These are phyloP conservation scores for Monilinia fructicola DNA, from an alignment of 2,329 filamentous ascomycete species.

Conservation along the genomic window DNA sequence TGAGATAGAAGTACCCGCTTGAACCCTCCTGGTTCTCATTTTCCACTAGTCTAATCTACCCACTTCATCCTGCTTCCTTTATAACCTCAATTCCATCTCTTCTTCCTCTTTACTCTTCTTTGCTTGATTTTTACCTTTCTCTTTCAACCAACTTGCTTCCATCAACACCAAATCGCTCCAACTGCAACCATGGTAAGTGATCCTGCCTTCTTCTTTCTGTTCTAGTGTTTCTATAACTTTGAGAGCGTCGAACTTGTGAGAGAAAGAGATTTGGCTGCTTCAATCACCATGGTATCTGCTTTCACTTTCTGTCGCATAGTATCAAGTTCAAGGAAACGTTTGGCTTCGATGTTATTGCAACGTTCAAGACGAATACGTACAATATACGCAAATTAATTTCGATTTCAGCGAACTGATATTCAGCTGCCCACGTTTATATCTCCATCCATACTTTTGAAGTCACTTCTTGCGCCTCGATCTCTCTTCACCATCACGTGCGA, in stretches of 20 bases:
- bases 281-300: not conserved
- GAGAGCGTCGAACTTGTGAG: not conserved
- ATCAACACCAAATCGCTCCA: not conserved
- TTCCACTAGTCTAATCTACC: not conserved
- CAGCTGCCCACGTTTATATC: not conserved
- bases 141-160: not conserved
- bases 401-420: not conserved
- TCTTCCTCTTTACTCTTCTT: not conserved
- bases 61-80: not conserved
- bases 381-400: accelerated
- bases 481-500: too few relatives aligned
- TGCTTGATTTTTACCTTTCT: not conserved
- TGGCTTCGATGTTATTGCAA: not conserved
- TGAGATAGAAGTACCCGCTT: not conserved
- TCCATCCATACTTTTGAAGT: too few relatives aligned
- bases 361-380: not conserved
- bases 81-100: not conserved
- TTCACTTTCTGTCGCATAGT: not conserved
- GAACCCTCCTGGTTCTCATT: not conserved
- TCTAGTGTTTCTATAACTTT: not conserved
- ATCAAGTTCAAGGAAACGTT: not conserved
- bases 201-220: not conserved
- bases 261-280: not conserved
- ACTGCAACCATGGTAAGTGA: not conserved
- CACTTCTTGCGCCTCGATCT: not conserved